Conservation (phyloP, 768 basidiomycete genomes). For the Tricholoma saponaceum region DNA sequence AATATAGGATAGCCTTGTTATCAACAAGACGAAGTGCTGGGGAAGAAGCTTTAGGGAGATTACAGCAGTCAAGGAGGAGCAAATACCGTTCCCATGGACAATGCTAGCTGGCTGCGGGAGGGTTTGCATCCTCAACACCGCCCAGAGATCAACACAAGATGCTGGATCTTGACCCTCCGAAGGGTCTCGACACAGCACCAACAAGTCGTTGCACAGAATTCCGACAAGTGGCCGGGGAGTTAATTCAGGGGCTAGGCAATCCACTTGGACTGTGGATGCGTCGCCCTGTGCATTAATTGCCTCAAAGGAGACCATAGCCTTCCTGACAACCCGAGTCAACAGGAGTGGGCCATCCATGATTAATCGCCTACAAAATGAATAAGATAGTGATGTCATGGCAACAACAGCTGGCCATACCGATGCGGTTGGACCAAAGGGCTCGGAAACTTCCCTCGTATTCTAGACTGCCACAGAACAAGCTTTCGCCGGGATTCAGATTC, state of each 20-base stretch:
- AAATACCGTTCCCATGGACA: conserved; percentile 76
- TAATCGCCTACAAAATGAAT: conserved; percentile 55
- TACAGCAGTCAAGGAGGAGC: neutral
- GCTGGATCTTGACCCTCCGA: conserved; percentile 74
- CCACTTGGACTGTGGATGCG: conserved; percentile 79
- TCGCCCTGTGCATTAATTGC: conserved; percentile 75
- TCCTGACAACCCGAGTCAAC: conserved; percentile 88
- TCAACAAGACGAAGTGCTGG: conserved; percentile 83
- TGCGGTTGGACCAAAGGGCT: conserved; percentile 99
- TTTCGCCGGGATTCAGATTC: conserved; percentile 90
- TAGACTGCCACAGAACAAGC: conserved; percentile 85
- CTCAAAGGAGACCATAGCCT: conserved; percentile 77
- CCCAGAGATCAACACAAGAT: conserved; percentile 88
- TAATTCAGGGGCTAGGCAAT: conserved; percentile 83
- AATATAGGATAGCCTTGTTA: conserved; percentile 89
- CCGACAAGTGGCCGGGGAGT: conserved; percentile 77
- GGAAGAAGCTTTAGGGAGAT: neutral
- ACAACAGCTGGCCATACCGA: conserved; percentile 52
- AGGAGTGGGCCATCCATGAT: conserved; percentile 89
- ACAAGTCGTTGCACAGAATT: conserved; percentile 87
- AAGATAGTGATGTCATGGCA: conserved; percentile 6
- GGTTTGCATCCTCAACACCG: conserved; percentile 94
- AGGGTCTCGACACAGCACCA: conserved; percentile 88
- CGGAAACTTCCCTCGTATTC: conserved; percentile 89
- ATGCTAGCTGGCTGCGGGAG: conserved; percentile 86